Conservation (phyloP, 441 rosid species). For the Pelargonium myrrhifolium region DNA sequence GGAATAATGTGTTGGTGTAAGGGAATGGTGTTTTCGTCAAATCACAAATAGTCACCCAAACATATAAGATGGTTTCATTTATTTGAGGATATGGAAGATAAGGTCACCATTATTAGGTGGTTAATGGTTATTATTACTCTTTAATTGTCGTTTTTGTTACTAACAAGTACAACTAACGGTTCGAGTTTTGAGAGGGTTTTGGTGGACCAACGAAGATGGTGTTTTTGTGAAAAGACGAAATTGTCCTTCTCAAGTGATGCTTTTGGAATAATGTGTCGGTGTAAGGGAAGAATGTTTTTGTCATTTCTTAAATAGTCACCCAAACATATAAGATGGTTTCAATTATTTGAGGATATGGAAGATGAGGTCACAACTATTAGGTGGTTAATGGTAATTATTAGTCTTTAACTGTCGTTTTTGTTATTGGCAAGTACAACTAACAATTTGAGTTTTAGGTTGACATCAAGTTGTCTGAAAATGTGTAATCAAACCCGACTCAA, state of each 20-base stretch:
- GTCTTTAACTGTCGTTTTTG: not conserved
- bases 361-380: not conserved
- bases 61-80: not conserved
- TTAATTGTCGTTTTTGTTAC: too few relatives aligned
- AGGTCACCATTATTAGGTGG: not conserved
- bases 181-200: too few relatives aligned
- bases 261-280: not conserved
- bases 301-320: not conserved
- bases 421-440: too few relatives aligned
- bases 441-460: too few relatives aligned
- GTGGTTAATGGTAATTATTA: not conserved
- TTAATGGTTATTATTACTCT: too few relatives aligned
- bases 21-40: not conserved
- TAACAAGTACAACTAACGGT: too few relatives aligned
- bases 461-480: too few relatives aligned
- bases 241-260: not conserved
- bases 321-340: not conserved
- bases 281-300: not conserved
- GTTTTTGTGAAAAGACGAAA: not conserved
- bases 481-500: too few relatives aligned
- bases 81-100: not conserved
- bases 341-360: not conserved
- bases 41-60: not conserved
- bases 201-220: constrained; percentile 2
- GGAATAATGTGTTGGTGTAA: not conserved